Base-by-base conservation (phyloP, 441 rosid genomes). In the Codiaeum variegatum region DNA sequence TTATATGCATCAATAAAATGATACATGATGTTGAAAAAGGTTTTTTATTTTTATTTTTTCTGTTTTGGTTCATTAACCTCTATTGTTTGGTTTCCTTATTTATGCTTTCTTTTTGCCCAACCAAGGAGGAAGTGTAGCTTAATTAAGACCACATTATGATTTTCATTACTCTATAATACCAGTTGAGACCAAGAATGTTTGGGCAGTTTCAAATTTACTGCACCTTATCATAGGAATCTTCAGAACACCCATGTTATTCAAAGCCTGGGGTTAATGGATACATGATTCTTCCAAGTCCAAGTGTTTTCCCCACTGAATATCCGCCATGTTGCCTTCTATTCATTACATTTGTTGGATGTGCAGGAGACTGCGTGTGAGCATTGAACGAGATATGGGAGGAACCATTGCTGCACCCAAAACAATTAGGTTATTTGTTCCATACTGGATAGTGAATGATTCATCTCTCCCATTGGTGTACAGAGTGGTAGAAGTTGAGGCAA, bases 361-460 rank as follows among this genome's bases (percentile, higher is more conserved):
- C 89, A 96, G 98, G 94, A 93, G 94, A 84, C 75, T 96, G 76
- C 94, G 98, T 78, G 96, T 96, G 67, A 96, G 90, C 80, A 83
- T 96, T 73, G 99, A 96, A 79, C 83, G 88, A 69, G 98, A 96
- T 88, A 85, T 92, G 80, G 99, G 98, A 76, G 98, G 89, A 81
- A 92, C 90, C 73, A 83, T 78, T 70, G 88, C 90, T 28, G 97
- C 96, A 44, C 97, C 96, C 23, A 96, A 92, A 78, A 86, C 89
- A 23, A 86, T 94, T 75, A 88, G 95, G 82, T 87, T 94, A 66
- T 96, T 92, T 78, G 96, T 94, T 70, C 99, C 98, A 59, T 96
- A 94, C 83, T 96, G 99, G 98, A 94, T 96, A 71, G 81, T 83
- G 72, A 96, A 96, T 77, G 90, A 88, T 82, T 88, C 98, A 28